Evolutionary conservation across 129 eudicot species (phyloP).

Genomic region (Lactuca saligna): DNA sequence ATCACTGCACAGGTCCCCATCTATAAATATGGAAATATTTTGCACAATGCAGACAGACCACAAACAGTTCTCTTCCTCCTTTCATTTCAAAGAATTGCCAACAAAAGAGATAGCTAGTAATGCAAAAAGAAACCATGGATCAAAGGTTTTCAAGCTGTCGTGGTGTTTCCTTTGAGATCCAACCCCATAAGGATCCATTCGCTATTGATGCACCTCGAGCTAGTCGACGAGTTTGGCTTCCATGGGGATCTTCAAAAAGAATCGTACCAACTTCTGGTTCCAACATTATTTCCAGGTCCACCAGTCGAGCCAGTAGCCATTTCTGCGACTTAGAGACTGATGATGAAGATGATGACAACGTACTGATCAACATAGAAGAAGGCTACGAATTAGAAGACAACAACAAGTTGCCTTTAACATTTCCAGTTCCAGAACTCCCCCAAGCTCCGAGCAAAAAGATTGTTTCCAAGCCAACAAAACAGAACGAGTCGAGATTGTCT

Average conservation of each 20-base stretch:
- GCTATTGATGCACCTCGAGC: conserved; percentile 32
- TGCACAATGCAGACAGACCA: not conserved
- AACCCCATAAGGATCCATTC: conserved; percentile 58
- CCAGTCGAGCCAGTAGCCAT: conserved; percentile 62
- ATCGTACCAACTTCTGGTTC: conserved; percentile 41
- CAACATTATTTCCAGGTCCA: conserved; percentile 22
- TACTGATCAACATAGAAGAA: conserved; percentile 46
- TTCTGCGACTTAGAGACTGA: conserved; percentile 59
- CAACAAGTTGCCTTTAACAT: not conserved
- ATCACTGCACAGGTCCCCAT: not conserved
- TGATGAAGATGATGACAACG: conserved; percentile 30
- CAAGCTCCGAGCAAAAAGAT: conserved; percentile 26
- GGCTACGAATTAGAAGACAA: conserved; percentile 34
- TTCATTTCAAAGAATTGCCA: not conserved
- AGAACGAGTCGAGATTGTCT: conserved; percentile 47
- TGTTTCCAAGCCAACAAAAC: conserved; percentile 22
- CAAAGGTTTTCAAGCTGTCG: conserved; percentile 68
- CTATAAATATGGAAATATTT: conserved; percentile 14
- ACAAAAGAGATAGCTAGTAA: conserved; percentile 4
- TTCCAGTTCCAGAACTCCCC: conserved; percentile 26
- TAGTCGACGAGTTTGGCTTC: conserved; percentile 41
- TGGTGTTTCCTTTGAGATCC: conserved; percentile 71
- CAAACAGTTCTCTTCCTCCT: conserved; percentile 3
- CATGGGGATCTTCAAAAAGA: conserved; percentile 46
- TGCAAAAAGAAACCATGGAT: conserved; percentile 36